A percentile compares a stretch with the other conserved stretches of the same genome.
Conservation (phyloP, 2,329 filamentous ascomycete species). For the Gyromitra esculenta region DNA sequence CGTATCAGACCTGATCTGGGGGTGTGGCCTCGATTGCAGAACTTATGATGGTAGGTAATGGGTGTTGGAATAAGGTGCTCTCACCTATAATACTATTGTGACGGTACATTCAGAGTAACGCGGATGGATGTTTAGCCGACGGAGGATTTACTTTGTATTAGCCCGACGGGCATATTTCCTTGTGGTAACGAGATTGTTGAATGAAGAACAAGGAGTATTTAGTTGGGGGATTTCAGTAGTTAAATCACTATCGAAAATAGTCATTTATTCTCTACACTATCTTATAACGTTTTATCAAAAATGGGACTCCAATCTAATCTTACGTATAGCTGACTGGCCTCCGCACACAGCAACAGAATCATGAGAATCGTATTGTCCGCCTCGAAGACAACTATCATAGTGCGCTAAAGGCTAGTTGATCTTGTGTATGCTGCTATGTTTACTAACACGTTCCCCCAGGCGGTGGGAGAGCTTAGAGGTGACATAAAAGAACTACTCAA, state of each 20-base stretch:
- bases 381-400: neutral
- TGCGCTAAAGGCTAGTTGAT: conserved; percentile 8
- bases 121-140: too few relatives aligned
- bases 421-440: conserved; percentile 14
- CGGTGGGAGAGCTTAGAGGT: neutral
- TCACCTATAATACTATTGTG: too few relatives aligned
- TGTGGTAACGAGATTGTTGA: too few relatives aligned
- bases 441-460: conserved; percentile 18
- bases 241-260: too few relatives aligned
- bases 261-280: too few relatives aligned
- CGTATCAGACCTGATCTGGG: neutral
- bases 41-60: conserved; percentile 13
- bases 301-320: conserved; percentile 19
- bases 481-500: conserved; percentile 7
- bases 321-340: conserved; percentile 21
- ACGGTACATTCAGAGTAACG: too few relatives aligned
- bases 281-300: too few relatives aligned
- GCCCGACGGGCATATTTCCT: too few relatives aligned
- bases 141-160: too few relatives aligned
- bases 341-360: conserved; percentile 13
- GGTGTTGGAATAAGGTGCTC: too few relatives aligned
- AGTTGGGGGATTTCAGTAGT: too few relatives aligned
- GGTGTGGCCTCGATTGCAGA: conserved; percentile 1
- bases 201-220: too few relatives aligned
- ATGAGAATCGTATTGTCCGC: conserved; percentile 12